Conservation (phyloP, 805 yeast genomes). For the Kodamaea kaohsiungensis region DNA sequence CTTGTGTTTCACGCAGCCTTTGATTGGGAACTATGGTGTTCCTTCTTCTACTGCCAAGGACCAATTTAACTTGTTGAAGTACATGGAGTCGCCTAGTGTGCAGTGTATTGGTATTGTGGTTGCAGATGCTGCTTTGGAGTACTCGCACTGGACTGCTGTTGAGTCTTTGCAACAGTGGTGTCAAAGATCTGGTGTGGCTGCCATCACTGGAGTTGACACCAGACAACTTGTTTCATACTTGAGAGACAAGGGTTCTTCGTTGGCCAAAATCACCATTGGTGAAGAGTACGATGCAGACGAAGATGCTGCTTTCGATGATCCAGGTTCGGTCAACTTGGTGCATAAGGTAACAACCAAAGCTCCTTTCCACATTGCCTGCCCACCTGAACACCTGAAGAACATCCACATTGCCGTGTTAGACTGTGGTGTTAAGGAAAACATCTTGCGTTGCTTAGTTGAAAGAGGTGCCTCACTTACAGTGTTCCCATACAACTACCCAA, state of each 20-base stretch:
- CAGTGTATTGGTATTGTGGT: conserved; percentile 97
- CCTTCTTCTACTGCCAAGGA: conserved; percentile 84
- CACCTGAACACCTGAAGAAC: conserved; percentile 52
- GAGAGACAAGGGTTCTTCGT: conserved; percentile 94
- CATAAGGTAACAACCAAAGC: conserved; percentile 93
- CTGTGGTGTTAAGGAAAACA: conserved; percentile 98
- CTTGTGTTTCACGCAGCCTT: conserved; percentile 93
- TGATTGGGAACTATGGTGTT: conserved; percentile 98
- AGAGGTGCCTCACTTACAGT: conserved; percentile 97
- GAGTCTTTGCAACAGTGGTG: conserved; percentile 96
- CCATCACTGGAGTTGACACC: conserved; percentile 96
- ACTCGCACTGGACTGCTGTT: conserved; percentile 99
- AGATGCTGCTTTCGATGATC: conserved; percentile 88
- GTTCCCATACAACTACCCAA: conserved; percentile 93
- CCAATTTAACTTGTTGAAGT: conserved; percentile 80
- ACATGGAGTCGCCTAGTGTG: conserved; percentile 86
- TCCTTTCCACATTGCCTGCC: conserved; percentile 84
- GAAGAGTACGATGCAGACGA: conserved; percentile 91
- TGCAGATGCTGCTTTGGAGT: conserved; percentile 90
- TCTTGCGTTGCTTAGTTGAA: conserved; percentile 86
- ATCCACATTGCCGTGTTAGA: conserved; percentile 88
- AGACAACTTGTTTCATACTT: conserved; percentile 89
- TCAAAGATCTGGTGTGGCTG: conserved; percentile 90
- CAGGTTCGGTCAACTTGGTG: conserved; percentile 86
- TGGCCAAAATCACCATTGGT: conserved; percentile 87